Conservation (phyloP, 1,284 basidiomycete species). For the Baeospora myosura region DNA sequence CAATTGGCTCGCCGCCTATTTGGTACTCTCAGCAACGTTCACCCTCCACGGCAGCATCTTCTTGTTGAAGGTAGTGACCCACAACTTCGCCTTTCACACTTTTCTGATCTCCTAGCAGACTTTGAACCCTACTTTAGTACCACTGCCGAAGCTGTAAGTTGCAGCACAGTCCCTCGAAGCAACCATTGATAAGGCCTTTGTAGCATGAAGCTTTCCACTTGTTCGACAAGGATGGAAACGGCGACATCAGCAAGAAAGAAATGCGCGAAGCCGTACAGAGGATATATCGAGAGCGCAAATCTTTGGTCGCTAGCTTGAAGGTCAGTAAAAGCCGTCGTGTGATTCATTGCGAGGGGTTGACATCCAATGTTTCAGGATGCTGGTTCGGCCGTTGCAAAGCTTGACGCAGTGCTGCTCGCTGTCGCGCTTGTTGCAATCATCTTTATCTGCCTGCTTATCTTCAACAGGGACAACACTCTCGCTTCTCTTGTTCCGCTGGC, state of each 20-base stretch:
- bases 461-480: slow-evolving; percentile 64
- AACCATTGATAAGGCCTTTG: slow-evolving; percentile 8
- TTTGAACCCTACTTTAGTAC: slow-evolving; percentile 74
- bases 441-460: slow-evolving; percentile 75
- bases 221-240: slow-evolving; percentile 81
- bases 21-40: slow-evolving; percentile 52
- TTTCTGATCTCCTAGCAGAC: slow-evolving; percentile 30
- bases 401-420: slow-evolving; percentile 66
- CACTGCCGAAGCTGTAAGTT: slow-evolving; percentile 60
- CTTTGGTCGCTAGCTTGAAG: slow-evolving; percentile 66
- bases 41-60: slow-evolving; percentile 52
- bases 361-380: slow-evolving; percentile 41
- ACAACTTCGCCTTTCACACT: background rate
- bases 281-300: slow-evolving; percentile 75
- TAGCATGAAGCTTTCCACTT: slow-evolving; percentile 66
- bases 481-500: slow-evolving; percentile 77
- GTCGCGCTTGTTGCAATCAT: slow-evolving; percentile 55
- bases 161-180: background rate
- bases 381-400: slow-evolving; percentile 64
- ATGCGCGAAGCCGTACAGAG: slow-evolving; percentile 82
- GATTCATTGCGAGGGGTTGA: background rate
- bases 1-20: slow-evolving; percentile 73
- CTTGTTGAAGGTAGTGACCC: slow-evolving; percentile 51
- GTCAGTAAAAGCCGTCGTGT: slow-evolving; percentile 25
- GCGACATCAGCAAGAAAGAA: slow-evolving; percentile 73